Evolutionary conservation across 371 early-diverging fungal species (phyloP).

Genomic region (Apophysomyces trapeziformis): DNA sequence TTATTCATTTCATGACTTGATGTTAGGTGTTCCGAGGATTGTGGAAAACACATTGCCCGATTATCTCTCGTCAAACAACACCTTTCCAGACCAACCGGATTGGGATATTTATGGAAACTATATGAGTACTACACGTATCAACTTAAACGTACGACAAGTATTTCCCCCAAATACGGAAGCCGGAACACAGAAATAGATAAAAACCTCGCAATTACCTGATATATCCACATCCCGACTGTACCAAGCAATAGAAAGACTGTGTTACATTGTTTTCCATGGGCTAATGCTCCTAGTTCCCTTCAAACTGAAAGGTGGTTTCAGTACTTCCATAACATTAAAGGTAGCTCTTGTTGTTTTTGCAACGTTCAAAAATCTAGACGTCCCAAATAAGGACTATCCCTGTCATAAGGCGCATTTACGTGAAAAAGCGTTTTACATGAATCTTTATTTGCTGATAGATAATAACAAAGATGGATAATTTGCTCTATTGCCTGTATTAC

Average conservation of each 20-base stretch:
- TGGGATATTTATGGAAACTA: slow-evolving; percentile 65
- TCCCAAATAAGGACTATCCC: no score
- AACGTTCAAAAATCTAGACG: no score
- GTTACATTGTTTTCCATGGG: no score
- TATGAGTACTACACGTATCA: slow-evolving; percentile 66
- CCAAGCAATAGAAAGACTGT: no score
- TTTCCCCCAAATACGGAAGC: slow-evolving; percentile 15
- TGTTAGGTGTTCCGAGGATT: slow-evolving; percentile 74
- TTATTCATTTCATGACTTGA: background rate
- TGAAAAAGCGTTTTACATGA: no score
- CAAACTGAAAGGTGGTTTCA: no score
- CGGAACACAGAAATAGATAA: background rate
- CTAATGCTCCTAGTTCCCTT: no score
- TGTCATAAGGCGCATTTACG: no score
- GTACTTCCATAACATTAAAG: no score
- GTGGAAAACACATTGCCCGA: slow-evolving; percentile 67
- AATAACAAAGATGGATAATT: background rate
- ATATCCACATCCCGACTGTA: background rate
- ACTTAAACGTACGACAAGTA: slow-evolving; percentile 81
- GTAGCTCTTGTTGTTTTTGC: no score
- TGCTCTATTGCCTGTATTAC: no score
- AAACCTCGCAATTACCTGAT: background rate
- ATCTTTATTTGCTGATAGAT: background rate
- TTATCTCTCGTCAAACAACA: slow-evolving; percentile 41
- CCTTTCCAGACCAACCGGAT: slow-evolving; percentile 40